Conservation (phyloP, 768 basidiomycete species). For the Rhodocollybia butyracea region DNA sequence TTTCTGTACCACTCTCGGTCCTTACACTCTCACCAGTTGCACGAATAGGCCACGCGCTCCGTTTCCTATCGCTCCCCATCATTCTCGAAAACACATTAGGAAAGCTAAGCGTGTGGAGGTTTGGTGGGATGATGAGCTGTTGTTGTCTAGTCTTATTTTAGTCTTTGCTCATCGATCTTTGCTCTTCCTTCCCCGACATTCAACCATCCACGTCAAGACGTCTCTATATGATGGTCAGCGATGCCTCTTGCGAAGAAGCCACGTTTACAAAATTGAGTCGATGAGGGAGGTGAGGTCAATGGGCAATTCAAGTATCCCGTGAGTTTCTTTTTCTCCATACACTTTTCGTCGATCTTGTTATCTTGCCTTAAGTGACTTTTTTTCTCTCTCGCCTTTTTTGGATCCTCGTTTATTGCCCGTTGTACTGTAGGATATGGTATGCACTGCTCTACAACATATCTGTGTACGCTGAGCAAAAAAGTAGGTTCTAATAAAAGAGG, state of each 20-base stretch:
- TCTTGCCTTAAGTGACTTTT: too few relatives aligned
- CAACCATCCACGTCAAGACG: too few relatives aligned
- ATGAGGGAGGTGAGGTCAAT: slow-evolving; percentile 97
- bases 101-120: slow-evolving; percentile 88
- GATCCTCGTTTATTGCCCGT: too few relatives aligned
- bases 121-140: slow-evolving; percentile 83
- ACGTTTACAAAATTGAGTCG: slow-evolving; percentile 98
- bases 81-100: slow-evolving; percentile 96
- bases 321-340: slow-evolving; percentile 25
- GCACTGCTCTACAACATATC: too few relatives aligned
- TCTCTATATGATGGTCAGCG: slow-evolving; percentile 95
- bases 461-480: too few relatives aligned
- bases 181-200: neutral
- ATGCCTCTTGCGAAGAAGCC: slow-evolving; percentile 87
- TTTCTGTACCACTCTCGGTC: neutral
- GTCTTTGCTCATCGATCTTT: neutral
- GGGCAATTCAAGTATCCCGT: slow-evolving; percentile 99
- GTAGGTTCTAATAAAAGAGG: too few relatives aligned
- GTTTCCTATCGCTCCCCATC: slow-evolving; percentile 91
- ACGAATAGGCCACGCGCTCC: slow-evolving; percentile 96
- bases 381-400: too few relatives aligned
- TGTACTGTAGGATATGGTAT: too few relatives aligned
- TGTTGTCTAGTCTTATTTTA: slow-evolving; percentile 4
- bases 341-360: too few relatives aligned
- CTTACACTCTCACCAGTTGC: slow-evolving; percentile 99